Base-by-base conservation (phyloP, 2,329 filamentous ascomycete genomes). In the Helotiales sp. region DNA sequence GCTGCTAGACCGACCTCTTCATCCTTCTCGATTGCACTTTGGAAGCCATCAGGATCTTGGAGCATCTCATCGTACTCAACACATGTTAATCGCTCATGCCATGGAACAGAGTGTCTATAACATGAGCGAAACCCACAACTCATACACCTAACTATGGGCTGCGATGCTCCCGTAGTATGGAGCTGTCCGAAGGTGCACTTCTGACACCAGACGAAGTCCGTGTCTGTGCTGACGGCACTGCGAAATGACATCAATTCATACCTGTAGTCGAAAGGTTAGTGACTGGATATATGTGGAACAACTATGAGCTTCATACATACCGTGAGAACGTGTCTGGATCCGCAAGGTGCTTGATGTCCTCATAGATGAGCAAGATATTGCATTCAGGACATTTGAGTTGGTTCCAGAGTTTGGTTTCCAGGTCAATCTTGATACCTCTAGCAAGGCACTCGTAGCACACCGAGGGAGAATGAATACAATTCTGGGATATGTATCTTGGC, bases 311-410 rank as follows among this genome's bases (percentile, higher is more conserved):
- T n/a, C n/a, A n/a, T n/a, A n/a, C n/a, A n/a, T n/a, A n/a, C n/a
- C n/a, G 59, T 46, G 7, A 31, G 22, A 59, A 57, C 13, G 59
- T 57, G 8, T 47, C 38, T 7, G 42, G 30, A 48, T 62, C 59
- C 12, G 59, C 59, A 22, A 59, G 50, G 15, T 50, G 29, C 30
- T 52, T 44, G n/a, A 59, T 57, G 29, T 62, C 59, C 24, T 62
- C 53, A 46, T 59, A 57, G 9, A 57, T 54, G n/a, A 62, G 50
- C 24, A 34, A 17, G 19, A 34, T 40, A 5, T 38, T 36, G 50
- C 59, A 62, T 47, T 62, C 59, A 24, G 59, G 59, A 22, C 59
- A 62, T 22, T 54, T 54, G 47, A 62, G 52, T 22, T 57, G 49
- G 25, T 59, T 57, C 57, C 59, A 62, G 8, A 55, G 51, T 30